Base-by-base conservation (phyloP, 352 stramenopile genomes). In the Phytopythium kandeliae region DNA sequence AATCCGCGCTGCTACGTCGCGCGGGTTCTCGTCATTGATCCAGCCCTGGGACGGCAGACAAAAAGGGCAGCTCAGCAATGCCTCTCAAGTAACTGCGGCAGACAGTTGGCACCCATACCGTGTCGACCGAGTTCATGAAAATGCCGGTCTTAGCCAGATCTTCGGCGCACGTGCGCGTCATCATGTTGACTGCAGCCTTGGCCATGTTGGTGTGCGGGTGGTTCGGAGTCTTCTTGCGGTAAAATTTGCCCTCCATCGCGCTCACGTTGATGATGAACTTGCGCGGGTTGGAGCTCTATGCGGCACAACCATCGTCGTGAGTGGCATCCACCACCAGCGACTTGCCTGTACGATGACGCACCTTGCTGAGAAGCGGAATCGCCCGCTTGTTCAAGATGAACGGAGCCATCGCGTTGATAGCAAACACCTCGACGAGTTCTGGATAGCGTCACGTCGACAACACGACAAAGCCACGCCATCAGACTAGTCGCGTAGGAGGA, bases 91-190 rank as follows among this genome's bases (percentile, higher is more conserved):
- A 31, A 4, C 4, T 9, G 9, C 9, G 28, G 4, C 28, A 31
- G 28, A 31, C 30, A 24, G 34, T 44, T 42, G 57, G 16, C 28
- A 54, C 17, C 71, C 75, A 58, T 62, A 90, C 69, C 95, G 96
- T 99, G 73, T 99, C 96, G n/a, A 99, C 93, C 36, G 85, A 95
- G 60, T 97, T 99, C 96, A 99, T 99, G 63, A 88, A 99, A 54
- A 99, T 98, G 51, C 78, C 64, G 11, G 86, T 80, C 63, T 96
- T 97, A 47, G 86, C 95, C 65, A 98, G 66, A 65, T 98, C 94
- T 60, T 97, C 89, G 0, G 93, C 89, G 28, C 87, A 98, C 8
- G 96, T 99, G 16, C 94, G 76, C n/a, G 95, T 98, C 68, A 99
- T 96, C 96, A 99, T 99, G 69, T 99, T 99, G 50, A 98, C 78